phyloP scores from a whole-genome alignment of 2,329 filamentous ascomycete genomes.

The Aureobasidium leucospermi region DNA sequence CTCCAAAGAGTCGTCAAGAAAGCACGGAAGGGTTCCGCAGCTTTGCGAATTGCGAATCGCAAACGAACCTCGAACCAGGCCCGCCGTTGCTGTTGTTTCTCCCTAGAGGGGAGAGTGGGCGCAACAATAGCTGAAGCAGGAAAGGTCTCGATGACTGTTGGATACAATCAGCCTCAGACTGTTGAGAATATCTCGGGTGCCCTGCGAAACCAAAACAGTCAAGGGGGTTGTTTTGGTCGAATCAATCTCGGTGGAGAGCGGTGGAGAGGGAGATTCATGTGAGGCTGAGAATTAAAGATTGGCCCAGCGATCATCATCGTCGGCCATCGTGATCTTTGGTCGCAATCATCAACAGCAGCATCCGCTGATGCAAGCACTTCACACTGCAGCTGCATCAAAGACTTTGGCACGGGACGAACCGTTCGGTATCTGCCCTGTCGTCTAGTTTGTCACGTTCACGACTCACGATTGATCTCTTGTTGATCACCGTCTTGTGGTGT shows the following conservation, averaged over 20 bases:
- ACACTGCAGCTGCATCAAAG: neutral
- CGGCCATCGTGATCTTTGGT: neutral
- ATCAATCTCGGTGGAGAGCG: neutral
- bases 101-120: neutral
- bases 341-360: neutral
- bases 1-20: neutral
- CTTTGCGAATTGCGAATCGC: neutral
- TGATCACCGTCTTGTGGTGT: neutral
- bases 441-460: neutral
- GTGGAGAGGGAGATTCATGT: neutral
- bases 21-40: neutral
- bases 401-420: neutral
- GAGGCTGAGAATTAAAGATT: slow-evolving; percentile 5
- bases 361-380: too few relatives aligned
- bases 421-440: neutral
- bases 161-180: neutral
- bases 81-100: neutral
- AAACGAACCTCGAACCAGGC: neutral
- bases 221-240: neutral
- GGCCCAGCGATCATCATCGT: neutral
- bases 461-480: neutral
- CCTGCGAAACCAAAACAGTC: neutral
- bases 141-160: neutral
- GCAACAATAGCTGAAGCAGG: neutral
- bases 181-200: neutral